Evolutionary conservation across 176 grass and related monocot genomes (phyloP).

Genomic region (Hsuehochloa calcarea): DNA sequence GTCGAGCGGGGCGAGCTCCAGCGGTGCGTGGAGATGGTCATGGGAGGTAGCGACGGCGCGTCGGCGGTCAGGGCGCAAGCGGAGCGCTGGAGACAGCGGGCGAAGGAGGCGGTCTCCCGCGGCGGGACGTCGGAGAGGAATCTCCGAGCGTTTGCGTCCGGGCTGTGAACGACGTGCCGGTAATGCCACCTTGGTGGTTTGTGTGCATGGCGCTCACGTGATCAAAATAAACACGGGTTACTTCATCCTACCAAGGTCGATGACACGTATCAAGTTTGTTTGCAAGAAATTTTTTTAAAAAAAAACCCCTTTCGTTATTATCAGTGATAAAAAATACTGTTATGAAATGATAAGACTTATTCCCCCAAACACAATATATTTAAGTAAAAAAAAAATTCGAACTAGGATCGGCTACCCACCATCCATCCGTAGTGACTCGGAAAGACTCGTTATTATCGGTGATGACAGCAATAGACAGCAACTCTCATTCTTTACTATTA

Average conservation of each 20-base stretch:
- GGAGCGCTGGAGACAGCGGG: not conserved
- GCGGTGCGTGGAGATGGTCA: constrained; percentile 44
- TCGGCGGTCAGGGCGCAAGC: constrained; percentile 7
- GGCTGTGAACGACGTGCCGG: not conserved
- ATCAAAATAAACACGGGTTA: not conserved
- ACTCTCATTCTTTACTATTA: not conserved
- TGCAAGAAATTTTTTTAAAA: not conserved
- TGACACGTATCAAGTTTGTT: not conserved
- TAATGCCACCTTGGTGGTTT: not conserved
- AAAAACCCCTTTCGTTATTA: not conserved
- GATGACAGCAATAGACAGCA: not conserved
- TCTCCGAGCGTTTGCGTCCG: constrained; percentile 37
- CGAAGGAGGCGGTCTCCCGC: not conserved
- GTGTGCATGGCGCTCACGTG: not conserved
- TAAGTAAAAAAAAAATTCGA: no score
- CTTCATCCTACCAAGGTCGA: not conserved
- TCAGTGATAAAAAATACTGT: not conserved
- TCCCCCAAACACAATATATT: no score
- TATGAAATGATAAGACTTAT: no score
- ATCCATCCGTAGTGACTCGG: no score
- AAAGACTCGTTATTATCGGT: no score
- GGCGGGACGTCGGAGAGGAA: constrained; percentile 37
- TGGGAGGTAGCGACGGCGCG: constrained; percentile 22
- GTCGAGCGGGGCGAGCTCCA: constrained; percentile 38
- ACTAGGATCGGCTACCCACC: no score